These are phyloP conservation scores for Colletotrichum tabaci DNA, from an alignment of 2,329 filamentous ascomycete species.

Conservation along the genomic window DNA sequence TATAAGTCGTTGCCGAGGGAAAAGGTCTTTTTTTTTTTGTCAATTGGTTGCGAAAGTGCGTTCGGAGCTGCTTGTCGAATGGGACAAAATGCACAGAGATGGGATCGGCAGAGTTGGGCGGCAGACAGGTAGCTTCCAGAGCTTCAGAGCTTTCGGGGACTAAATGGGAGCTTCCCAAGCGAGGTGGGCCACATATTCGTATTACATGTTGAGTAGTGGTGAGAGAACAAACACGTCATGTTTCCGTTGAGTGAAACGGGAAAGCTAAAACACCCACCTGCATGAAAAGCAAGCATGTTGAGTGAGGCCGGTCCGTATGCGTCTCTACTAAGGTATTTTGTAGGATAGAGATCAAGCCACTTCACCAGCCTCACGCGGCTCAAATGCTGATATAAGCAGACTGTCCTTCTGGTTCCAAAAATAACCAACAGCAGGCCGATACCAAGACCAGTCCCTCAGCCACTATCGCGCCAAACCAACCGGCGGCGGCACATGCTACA, in stretches of 20 bases:
- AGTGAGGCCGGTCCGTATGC: background rate
- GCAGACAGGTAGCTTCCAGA: background rate
- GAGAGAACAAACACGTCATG: constrained; percentile 25
- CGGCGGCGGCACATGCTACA: constrained; percentile 25
- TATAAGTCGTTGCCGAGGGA: background rate
- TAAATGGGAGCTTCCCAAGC: background rate
- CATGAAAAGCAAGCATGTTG: constrained; percentile 1
- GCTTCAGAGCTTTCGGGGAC: background rate
- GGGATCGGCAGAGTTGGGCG: background rate
- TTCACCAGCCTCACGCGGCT: background rate
- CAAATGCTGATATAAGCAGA: fast-evolving
- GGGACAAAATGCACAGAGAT: background rate
- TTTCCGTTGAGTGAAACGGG: constrained; percentile 36
- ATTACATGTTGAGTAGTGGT: constrained; percentile 12
- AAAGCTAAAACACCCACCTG: constrained; percentile 29
- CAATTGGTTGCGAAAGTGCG: background rate
- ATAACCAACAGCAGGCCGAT: background rate
- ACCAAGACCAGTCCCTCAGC: constrained; percentile 3
- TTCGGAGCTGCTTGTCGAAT: background rate
- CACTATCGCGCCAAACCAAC: constrained; percentile 15
- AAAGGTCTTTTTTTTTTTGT: too few species aligned
- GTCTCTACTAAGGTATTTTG: too few species aligned
- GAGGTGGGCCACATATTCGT: background rate
- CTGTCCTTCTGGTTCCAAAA: constrained; percentile 4
- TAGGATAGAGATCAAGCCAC: background rate